Evolutionary conservation across 495 filamentous ascomycete species (phyloP).

Genomic region (Aspergillus taichungensis): DNA sequence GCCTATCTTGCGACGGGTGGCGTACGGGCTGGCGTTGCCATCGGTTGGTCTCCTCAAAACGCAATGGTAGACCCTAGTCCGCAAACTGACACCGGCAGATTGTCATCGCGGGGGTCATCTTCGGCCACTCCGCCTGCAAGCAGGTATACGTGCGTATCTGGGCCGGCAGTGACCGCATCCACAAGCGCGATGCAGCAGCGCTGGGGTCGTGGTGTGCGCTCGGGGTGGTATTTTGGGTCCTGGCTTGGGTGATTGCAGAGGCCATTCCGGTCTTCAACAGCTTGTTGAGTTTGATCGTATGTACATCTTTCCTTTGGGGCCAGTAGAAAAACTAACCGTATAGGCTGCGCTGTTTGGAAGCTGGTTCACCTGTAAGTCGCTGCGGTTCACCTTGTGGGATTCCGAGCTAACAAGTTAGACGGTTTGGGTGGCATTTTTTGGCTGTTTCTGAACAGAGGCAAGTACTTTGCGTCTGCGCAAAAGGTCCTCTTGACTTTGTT

Average conservation of each 20-base stretch:
- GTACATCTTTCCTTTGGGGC: background rate
- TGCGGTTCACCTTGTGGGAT: background rate
- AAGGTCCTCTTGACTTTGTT: slow-evolving; percentile 25
- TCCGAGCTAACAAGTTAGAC: slow-evolving; percentile 5
- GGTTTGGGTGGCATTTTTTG: slow-evolving; percentile 36
- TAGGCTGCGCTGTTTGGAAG: slow-evolving; percentile 27
- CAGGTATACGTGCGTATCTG: slow-evolving; percentile 60
- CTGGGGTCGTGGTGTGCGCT: slow-evolving; percentile 47
- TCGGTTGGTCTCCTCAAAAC: slow-evolving; percentile 30
- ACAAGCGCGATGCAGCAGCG: slow-evolving; percentile 40
- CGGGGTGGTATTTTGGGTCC: slow-evolving; percentile 44
- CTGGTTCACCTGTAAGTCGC: slow-evolving; percentile 29
- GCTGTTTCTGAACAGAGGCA: slow-evolving; percentile 30
- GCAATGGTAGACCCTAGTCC: no score
- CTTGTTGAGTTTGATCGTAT: slow-evolving; percentile 40
- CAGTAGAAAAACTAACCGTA: background rate
- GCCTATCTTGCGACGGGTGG: slow-evolving; percentile 56
- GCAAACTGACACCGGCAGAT: slow-evolving; percentile 20
- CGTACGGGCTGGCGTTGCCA: slow-evolving; percentile 70
- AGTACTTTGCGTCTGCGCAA: slow-evolving; percentile 21
- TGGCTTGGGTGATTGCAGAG: slow-evolving; percentile 61
- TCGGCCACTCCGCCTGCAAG: slow-evolving; percentile 51
- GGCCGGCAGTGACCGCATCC: slow-evolving; percentile 43
- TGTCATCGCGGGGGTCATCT: slow-evolving; percentile 61
- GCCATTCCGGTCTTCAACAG: slow-evolving; percentile 62